A percentile compares a stretch with the other conserved stretches of the same genome.
Evolutionary conservation across 2,329 filamentous ascomycete genomes (phyloP).

Genomic region (Alternaria ventricosa): DNA sequence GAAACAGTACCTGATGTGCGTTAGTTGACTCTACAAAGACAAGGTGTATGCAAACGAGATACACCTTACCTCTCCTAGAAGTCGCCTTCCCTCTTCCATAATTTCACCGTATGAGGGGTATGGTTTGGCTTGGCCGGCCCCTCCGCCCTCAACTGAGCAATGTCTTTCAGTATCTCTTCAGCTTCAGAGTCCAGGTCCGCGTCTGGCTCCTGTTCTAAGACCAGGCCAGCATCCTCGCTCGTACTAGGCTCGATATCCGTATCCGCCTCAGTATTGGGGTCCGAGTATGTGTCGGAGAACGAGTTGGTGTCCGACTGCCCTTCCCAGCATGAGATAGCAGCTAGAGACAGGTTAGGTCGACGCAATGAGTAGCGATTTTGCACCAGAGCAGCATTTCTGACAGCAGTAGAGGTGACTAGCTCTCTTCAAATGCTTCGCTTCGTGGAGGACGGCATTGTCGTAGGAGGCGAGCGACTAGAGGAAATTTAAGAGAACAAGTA

Average conservation of each 20-base stretch:
- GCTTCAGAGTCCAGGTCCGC: constrained; percentile 22
- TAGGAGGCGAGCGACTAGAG: not conserved
- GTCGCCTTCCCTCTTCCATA: constrained; percentile 25
- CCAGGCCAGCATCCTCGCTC: constrained; percentile 1
- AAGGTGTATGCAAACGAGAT: not conserved
- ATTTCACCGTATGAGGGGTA: constrained; percentile 13
- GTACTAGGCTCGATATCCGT: constrained; percentile 6
- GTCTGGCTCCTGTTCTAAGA: not conserved
- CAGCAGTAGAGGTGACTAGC: not conserved
- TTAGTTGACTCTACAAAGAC: not conserved
- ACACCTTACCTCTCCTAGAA: constrained; percentile 19
- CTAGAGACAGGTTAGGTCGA: constrained; percentile 1
- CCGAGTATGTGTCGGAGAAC: constrained; percentile 13
- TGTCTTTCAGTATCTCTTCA: constrained; percentile 24
- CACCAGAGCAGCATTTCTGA: not conserved
- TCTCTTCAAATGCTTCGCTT: too few species aligned
- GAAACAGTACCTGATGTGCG: constrained; percentile 10
- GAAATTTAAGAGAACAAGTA: constrained; percentile 1
- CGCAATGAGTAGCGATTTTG: constrained; percentile 6
- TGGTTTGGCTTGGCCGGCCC: constrained; percentile 25
- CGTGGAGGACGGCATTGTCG: too few species aligned
- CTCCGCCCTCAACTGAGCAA: constrained; percentile 18
- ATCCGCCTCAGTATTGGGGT: constrained; percentile 15
- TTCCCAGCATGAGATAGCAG: constrained; percentile 3
- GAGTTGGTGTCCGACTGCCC: constrained; percentile 7